Percentiles rank a stretch among this genome's conserved stretches.
phyloP scores from a whole-genome alignment of 305 asterid genomes.

The Fraxinus sp. region DNA sequence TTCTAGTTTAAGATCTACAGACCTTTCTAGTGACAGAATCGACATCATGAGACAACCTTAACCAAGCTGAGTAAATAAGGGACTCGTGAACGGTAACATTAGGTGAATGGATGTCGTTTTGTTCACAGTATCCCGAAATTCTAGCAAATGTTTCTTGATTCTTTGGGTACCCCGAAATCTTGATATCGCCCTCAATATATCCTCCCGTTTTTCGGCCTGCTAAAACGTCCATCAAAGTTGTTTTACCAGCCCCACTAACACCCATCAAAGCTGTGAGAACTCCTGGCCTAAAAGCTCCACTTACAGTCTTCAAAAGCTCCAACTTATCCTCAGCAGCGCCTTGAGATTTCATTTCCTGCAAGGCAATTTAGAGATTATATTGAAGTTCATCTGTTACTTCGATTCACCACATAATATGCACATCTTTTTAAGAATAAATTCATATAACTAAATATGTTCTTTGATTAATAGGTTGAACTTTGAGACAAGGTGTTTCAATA shows the following conservation, averaged over 20 bases:
- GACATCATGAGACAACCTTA: conserved; percentile 30
- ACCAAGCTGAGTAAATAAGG: conserved; percentile 36
- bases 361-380: not conserved
- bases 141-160: conserved; percentile 39
- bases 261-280: conserved; percentile 41
- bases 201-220: conserved; percentile 40
- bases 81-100: conserved; percentile 36
- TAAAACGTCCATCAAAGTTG: conserved; percentile 36
- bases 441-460: not conserved
- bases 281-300: conserved; percentile 38
- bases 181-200: conserved; percentile 28
- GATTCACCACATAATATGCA: not conserved
- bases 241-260: conserved; percentile 39
- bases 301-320: conserved; percentile 31
- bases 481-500: not conserved
- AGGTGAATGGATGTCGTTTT: conserved; percentile 38
- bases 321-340: conserved; percentile 32
- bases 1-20: not conserved
- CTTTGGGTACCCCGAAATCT: conserved; percentile 36
- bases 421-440: not conserved
- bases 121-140: conserved; percentile 37
- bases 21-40: conserved; percentile 30
- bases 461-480: not conserved
- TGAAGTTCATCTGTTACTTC: not conserved
- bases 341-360: conserved; percentile 35